A percentile compares a stretch with the other conserved stretches of the same genome.
Conservation (phyloP, 352 stramenopile genomes). For the Thraustotheca clavata region DNA sequence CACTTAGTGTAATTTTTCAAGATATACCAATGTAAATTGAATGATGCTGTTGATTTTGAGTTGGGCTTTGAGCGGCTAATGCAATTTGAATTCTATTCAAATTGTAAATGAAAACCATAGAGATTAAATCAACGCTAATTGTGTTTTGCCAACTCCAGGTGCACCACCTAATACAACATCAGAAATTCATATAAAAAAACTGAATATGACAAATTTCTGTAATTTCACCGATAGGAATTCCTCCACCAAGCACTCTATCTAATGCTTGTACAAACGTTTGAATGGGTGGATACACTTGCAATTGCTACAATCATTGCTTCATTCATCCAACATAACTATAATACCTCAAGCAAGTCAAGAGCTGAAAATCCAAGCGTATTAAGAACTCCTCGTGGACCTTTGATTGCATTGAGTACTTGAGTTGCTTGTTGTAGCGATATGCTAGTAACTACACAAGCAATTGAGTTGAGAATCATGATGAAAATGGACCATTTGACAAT, state of each 20-base stretch:
- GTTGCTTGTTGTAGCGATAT: conserved; percentile 8
- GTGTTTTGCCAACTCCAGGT: conserved; percentile 67
- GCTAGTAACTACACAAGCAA: conserved; percentile 1
- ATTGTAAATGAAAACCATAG: background rate
- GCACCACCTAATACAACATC: conserved; percentile 35
- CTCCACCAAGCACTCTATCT: conserved; percentile 53
- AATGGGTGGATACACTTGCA: background rate
- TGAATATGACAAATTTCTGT: conserved; percentile 67
- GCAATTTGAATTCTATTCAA: conserved; percentile 52
- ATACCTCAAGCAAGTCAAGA: conserved; percentile 8
- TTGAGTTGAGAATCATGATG: background rate
- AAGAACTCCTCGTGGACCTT: background rate
- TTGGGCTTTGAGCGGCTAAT: conserved; percentile 43
- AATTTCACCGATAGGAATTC: conserved; percentile 56
- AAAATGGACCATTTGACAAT: conserved; percentile 4
- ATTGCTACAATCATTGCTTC: background rate
- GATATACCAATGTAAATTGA: conserved; percentile 57
- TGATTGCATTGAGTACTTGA: conserved; percentile 3
- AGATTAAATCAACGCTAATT: conserved; percentile 62
- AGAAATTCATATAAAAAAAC: background rate
- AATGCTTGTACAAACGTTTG: conserved; percentile 29
- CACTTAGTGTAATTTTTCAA: background rate
- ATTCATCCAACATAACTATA: background rate
- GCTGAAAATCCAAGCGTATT: background rate
- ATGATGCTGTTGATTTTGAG: conserved; percentile 16